These are phyloP conservation scores for Lagenidium giganteum DNA, from an alignment of 352 stramenopile genomes.

Conservation along the genomic window DNA sequence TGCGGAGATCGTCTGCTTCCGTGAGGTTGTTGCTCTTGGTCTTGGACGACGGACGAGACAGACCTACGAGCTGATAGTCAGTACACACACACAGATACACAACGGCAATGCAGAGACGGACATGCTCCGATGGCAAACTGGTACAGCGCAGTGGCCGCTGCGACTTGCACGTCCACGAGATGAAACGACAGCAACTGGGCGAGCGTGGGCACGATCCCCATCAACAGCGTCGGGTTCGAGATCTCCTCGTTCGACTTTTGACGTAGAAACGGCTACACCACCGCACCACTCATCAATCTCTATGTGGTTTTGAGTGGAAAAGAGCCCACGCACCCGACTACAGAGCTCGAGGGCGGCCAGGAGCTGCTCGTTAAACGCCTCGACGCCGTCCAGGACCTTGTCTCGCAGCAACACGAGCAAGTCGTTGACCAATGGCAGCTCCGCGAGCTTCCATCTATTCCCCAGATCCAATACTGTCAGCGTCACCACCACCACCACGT, in stretches of 20 bases:
- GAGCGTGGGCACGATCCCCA: conserved; percentile 41
- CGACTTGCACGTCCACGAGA: conserved; percentile 55
- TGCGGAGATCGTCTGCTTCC: conserved; percentile 40
- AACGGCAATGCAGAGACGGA: conserved; percentile 18
- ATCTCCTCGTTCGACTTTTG: conserved; percentile 80
- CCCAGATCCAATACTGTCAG: background rate
- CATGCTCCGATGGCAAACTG: conserved; percentile 60
- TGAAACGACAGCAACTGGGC: conserved; percentile 55
- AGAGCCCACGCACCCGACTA: conserved; percentile 27
- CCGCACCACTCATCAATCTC: conserved; percentile 5
- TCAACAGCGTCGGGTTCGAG: conserved; percentile 44
- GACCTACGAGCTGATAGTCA: conserved; percentile 16
- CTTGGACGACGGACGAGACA: conserved; percentile 20
- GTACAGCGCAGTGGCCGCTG: conserved; percentile 41
- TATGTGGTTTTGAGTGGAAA: background rate
- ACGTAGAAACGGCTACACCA: conserved; percentile 53
- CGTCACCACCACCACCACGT: background rate
- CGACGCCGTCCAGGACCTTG: conserved; percentile 41
- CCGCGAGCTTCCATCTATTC: conserved; percentile 58
- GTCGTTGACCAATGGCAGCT: conserved; percentile 56
- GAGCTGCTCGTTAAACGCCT: conserved; percentile 36
- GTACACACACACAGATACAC: background rate
- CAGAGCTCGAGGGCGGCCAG: conserved; percentile 34
- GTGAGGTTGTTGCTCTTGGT: conserved; percentile 26
- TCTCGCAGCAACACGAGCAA: conserved; percentile 48